Evolutionary conservation across 495 filamentous ascomycete species (phyloP), one percentile per base, ranked within the genome.

Genomic region (Aspergillus baeticus): DNA sequence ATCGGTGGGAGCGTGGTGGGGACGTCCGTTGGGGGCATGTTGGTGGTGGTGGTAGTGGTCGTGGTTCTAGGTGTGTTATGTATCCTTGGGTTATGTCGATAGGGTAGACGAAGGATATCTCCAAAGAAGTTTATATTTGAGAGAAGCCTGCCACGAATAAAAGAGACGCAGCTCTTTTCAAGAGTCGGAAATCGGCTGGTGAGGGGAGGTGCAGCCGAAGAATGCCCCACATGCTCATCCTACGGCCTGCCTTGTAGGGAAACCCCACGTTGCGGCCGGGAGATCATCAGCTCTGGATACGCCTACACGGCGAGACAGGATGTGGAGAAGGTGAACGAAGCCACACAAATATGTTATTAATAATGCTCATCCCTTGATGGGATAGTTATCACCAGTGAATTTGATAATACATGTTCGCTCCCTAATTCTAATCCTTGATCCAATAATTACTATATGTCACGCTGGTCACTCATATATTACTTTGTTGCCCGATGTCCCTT

Each of bases 1-100:
- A 87, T 76, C 1, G 72, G 71, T 55, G 76, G 78, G 35, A 76
- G 50, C 21, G 31, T 6, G 4, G 44, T 31, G 10, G 46, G 44
- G 22, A 42, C 18, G 3, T 45, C 8, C 0, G 41, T 38, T 26
- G 29, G 39, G 26, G 41, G 29, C 51, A 51, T 51, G 15, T 21
- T 38, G 31, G 46, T 33, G n/a, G n/a, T n/a, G n/a, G n/a, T n/a
- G n/a, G n/a, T n/a, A n/a, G n/a, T n/a, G n/a, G n/a, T n/a, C n/a
- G 23, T 23, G 26, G 26, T 8, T 29, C 4, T 29, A 29, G 26
- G 26, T 29, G 26, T 3, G 3, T 29, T 29, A 8, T 42, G 38
- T 42, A 3, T 17, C 15, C 4, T 15, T 17, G 38, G 38, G 38
- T 42, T 18, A 15, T 42, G n/a, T n/a, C n/a, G n/a, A n/a, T n/a